Conservation (phyloP, 2,329 filamentous ascomycete genomes). For the Cercospora beticola region DNA sequence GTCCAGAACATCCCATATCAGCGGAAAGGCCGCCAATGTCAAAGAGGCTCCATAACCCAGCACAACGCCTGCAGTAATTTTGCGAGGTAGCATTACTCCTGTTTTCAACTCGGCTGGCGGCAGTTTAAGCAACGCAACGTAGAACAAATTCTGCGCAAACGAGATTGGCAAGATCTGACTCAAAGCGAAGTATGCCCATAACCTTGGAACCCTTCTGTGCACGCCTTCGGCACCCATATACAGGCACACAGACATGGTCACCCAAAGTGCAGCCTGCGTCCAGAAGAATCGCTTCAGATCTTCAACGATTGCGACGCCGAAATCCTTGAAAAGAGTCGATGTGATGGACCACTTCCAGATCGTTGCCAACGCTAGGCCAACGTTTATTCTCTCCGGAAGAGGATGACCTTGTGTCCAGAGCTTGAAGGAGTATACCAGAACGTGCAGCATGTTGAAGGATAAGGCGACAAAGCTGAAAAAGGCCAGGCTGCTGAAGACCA, state of each 20-base stretch:
- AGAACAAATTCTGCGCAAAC: slow-evolving; percentile 39
- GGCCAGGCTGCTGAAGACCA: slow-evolving; percentile 29
- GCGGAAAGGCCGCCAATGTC: slow-evolving; percentile 9
- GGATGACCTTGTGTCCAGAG: slow-evolving; percentile 26
- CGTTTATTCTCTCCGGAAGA: not conserved
- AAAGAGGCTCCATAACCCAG: slow-evolving; percentile 24
- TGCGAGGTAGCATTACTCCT: not conserved
- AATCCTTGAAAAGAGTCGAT: slow-evolving; percentile 37
- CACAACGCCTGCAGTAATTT: slow-evolving; percentile 7
- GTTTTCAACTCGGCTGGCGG: not conserved
- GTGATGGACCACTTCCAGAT: slow-evolving; percentile 37
- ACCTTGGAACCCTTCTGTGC: slow-evolving; percentile 29
- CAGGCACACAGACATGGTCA: slow-evolving; percentile 29
- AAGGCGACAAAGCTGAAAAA: slow-evolving; percentile 35
- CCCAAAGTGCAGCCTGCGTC: slow-evolving; percentile 29
- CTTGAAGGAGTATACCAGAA: slow-evolving; percentile 37
- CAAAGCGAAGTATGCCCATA: slow-evolving; percentile 38
- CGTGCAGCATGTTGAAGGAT: slow-evolving; percentile 39
- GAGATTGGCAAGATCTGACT: slow-evolving; percentile 39
- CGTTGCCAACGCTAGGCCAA: not conserved
- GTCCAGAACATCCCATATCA: not conserved
- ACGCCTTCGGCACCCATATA: slow-evolving; percentile 36
- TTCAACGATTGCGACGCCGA: slow-evolving; percentile 35
- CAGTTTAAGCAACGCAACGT: slow-evolving; percentile 32
- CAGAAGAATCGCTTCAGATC: slow-evolving; percentile 28